Evolutionary conservation across 2,329 filamentous ascomycete genomes (phyloP).

Genomic region (Mariannaea elegans): DNA sequence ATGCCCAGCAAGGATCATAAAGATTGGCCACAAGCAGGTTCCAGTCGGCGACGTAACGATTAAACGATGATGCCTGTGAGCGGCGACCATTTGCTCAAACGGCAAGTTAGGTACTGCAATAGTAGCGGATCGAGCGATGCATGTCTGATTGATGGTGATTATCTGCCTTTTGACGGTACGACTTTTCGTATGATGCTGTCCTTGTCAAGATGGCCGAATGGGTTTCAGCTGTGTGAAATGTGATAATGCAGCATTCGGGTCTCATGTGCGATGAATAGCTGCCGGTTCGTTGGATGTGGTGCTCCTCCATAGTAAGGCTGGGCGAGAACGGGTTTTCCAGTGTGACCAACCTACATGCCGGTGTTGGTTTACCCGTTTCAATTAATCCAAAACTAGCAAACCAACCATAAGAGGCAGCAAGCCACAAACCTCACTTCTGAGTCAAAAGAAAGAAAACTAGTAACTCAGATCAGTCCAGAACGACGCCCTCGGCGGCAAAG

Average conservation of each 20-base stretch:
- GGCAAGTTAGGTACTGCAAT: no score
- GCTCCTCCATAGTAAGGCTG: not conserved
- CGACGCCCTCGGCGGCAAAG: not conserved
- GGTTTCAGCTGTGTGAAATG: not conserved
- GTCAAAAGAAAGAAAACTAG: not conserved
- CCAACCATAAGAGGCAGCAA: not conserved
- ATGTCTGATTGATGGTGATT: not conserved
- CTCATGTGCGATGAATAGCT: not conserved
- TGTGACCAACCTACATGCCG: slow-evolving; percentile 1
- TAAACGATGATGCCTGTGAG: not conserved
- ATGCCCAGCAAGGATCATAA: no score
- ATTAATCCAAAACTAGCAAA: slow-evolving; percentile 4
- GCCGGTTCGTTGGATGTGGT: slow-evolving; percentile 2
- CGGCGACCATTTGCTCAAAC: not conserved
- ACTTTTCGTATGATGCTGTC: not conserved
- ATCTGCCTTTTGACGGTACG: not conserved
- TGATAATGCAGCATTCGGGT: not conserved
- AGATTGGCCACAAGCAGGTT: no score
- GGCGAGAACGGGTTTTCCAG: not conserved
- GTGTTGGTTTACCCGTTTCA: not conserved
- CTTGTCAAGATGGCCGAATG: not conserved
- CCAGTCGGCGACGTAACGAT: not conserved
- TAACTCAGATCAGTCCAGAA: not conserved
- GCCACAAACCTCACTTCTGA: slow-evolving; percentile 2
- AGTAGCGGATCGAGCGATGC: slow-evolving; percentile 4